phyloP scores from a whole-genome alignment of 345 rosid genomes.

The Streptanthus diversifolius region DNA sequence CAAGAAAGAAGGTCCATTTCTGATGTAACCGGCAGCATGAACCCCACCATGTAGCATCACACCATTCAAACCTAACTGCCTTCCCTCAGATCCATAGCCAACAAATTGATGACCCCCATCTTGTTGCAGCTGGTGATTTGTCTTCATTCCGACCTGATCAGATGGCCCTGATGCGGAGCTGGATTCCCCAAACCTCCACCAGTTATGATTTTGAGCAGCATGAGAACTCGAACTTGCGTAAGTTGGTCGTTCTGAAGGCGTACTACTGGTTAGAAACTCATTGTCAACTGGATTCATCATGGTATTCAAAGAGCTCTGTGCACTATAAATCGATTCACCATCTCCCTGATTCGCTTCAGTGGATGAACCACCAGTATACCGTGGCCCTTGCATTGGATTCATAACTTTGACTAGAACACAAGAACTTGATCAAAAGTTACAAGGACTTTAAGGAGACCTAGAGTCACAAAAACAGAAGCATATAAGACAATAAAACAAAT shows the following conservation, averaged over 20 bases:
- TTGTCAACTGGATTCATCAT: conserved; percentile 47
- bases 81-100: conserved; percentile 50
- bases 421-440: conserved; percentile 12
- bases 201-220: conserved; percentile 41
- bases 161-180: conserved; percentile 45
- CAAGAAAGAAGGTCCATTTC: conserved; percentile 43
- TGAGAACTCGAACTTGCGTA: conserved; percentile 39
- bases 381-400: conserved; percentile 62
- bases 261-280: conserved; percentile 39
- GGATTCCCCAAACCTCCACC: conserved; percentile 67
- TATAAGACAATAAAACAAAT: conserved; percentile 4
- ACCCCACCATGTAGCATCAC: conserved; percentile 12
- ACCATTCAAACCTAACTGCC: conserved; percentile 30
- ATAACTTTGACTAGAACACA: conserved; percentile 31
- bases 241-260: conserved; percentile 40
- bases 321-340: conserved; percentile 45
- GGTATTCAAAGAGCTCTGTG: conserved; percentile 41
- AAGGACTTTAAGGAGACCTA: conserved; percentile 26
- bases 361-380: conserved; percentile 44
- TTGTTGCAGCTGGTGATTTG: conserved; percentile 48
- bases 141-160: conserved; percentile 46
- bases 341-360: conserved; percentile 52
- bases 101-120: conserved; percentile 31
- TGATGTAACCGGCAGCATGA: conserved; percentile 40
- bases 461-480: conserved; percentile 30